Conservation (phyloP, 108 stramenopile genomes). For the Pseudonitzschia multistriata region DNA sequence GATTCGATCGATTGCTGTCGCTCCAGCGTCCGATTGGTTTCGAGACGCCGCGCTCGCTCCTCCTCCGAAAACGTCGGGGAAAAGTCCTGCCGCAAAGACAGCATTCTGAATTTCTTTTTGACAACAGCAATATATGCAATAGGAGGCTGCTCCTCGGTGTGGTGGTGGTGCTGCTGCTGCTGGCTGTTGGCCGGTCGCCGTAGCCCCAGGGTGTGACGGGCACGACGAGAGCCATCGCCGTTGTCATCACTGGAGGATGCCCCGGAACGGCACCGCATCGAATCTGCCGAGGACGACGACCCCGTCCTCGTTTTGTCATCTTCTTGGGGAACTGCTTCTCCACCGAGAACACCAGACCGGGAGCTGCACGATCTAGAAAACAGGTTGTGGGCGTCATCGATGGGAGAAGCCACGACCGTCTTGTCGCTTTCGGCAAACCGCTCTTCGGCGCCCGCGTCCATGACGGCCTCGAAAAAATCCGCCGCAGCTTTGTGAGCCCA, state of each 20-base stretch:
- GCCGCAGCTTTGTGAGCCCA: slow-evolving; percentile 61
- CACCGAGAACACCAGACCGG: neutral
- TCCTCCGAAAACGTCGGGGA: neutral
- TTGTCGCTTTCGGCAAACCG: neutral
- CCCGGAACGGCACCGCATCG: no score
- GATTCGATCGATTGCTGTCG: neutral
- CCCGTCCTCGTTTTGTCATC: no score
- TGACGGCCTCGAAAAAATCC: slow-evolving; percentile 61
- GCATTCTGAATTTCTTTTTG: no score
- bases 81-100: no score
- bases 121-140: no score
- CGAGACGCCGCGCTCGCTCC: neutral
- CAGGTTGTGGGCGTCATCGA: neutral
- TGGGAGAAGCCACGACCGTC: neutral
- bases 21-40: neutral
- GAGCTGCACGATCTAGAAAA: neutral
- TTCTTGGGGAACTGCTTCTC: no score
- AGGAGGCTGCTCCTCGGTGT: neutral
- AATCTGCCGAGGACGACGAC: no score
- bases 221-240: no score
- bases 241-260: no score
- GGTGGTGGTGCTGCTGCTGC: neutral
- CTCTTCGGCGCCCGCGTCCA: slow-evolving; percentile 12
- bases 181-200: neutral
- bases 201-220: no score